Evolutionary conservation across 192 early-diverging fungal genomes (phyloP).

Genomic region (Oehlia diaphana): DNA sequence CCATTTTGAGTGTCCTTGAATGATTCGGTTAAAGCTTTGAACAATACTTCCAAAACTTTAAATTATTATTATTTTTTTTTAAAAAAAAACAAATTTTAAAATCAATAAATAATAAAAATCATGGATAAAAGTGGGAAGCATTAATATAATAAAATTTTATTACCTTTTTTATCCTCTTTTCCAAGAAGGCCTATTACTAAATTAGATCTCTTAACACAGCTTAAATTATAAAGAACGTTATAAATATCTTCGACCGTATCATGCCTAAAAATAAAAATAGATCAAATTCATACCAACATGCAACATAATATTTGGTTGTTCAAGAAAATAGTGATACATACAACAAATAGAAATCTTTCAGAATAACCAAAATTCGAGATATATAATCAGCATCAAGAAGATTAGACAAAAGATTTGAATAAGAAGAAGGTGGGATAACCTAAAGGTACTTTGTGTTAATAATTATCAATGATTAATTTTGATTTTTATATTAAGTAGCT

Average conservation of each 20-base stretch:
- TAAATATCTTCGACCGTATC: conserved; percentile 12
- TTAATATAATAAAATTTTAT: not conserved
- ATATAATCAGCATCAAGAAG: conserved; percentile 54
- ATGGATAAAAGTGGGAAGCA: not conserved
- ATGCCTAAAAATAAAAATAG: not conserved
- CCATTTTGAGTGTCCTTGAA: not conserved
- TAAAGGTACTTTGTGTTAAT: conserved; percentile 15
- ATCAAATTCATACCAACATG: not conserved
- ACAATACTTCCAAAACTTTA: not conserved
- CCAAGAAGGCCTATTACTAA: not conserved
- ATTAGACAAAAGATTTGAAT: conserved; percentile 44
- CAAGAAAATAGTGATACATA: conserved; percentile 18
- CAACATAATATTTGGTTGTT: not conserved
- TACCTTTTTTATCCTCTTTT: conserved; percentile 21
- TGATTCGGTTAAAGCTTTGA: not conserved
- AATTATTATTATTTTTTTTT: not conserved
- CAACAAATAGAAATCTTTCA: conserved; percentile 38
- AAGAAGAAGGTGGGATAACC: conserved; percentile 43
- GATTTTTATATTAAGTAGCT: not conserved
- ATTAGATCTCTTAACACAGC: not conserved
- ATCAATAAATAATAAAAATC: not conserved
- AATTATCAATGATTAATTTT: not conserved
- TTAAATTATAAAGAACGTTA: conserved; percentile 10
- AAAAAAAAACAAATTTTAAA: too few relatives aligned
- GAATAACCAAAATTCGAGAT: conserved; percentile 44